Conservation (phyloP, 2,329 filamentous ascomycete genomes). For the Arthroderma uncinatum region DNA sequence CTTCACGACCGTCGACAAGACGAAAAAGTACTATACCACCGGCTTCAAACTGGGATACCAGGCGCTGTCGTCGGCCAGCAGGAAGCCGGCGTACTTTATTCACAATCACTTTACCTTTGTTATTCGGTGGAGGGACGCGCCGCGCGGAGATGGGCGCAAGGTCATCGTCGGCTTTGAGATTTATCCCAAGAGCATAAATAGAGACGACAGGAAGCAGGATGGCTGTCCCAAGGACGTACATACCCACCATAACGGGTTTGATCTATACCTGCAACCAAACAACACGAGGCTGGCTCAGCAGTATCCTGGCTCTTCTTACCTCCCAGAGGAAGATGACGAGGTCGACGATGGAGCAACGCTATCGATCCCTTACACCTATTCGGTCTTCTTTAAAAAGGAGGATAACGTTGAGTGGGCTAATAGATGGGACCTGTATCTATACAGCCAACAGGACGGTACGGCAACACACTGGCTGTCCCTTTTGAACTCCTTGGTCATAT, state of each 20-base stretch:
- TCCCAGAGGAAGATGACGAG: slow-evolving; percentile 46
- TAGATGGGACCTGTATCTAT: slow-evolving; percentile 83
- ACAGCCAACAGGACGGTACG: slow-evolving; percentile 70
- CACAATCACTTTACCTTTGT: slow-evolving; percentile 86
- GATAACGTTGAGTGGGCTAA: slow-evolving; percentile 68
- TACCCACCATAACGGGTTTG: slow-evolving; percentile 49
- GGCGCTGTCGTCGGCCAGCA: slow-evolving; percentile 50
- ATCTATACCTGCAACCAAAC: slow-evolving; percentile 57
- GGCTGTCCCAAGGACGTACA: slow-evolving; percentile 61
- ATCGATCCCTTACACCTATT: slow-evolving; percentile 75
- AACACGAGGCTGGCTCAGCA: slow-evolving; percentile 44
- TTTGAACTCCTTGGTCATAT: slow-evolving; percentile 75
- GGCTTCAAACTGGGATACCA: slow-evolving; percentile 81
- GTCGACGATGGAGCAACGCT: slow-evolving; percentile 55
- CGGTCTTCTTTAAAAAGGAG: slow-evolving; percentile 80
- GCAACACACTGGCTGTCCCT: slow-evolving; percentile 83
- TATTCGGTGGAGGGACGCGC: slow-evolving; percentile 62
- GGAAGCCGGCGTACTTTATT: slow-evolving; percentile 57
- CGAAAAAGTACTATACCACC: slow-evolving; percentile 74
- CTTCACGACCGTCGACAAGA: slow-evolving; percentile 77
- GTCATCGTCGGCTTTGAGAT: slow-evolving; percentile 83
- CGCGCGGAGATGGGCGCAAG: slow-evolving; percentile 59
- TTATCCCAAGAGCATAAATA: slow-evolving; percentile 71
- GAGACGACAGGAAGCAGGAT: slow-evolving; percentile 47
- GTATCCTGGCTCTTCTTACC: slow-evolving; percentile 50